Conservation (phyloP, 768 basidiomycete species). For the Tephrocybe sp. region DNA sequence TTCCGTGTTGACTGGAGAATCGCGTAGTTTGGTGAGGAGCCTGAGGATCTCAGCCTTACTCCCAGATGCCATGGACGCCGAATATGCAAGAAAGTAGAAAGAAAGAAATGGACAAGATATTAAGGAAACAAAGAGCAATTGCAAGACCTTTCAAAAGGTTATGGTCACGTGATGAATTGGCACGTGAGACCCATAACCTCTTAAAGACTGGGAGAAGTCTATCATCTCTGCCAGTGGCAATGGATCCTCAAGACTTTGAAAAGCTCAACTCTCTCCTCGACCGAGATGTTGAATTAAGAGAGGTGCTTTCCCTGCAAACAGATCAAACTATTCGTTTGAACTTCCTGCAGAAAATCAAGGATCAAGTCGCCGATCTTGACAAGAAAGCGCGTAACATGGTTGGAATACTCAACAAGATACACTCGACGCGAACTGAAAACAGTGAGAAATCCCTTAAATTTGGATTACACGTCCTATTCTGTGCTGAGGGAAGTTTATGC, state of each 20-base stretch:
- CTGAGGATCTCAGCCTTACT: slow-evolving; percentile 35
- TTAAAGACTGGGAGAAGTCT: too few species aligned
- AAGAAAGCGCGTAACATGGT: slow-evolving; percentile 70
- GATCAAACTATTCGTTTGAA: slow-evolving; percentile 3
- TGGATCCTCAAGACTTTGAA: slow-evolving; percentile 57
- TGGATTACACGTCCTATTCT: neutral
- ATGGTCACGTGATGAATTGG: neutral
- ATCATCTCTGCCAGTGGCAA: slow-evolving; percentile 22
- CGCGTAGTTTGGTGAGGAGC: slow-evolving; percentile 54
- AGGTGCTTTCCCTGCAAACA: slow-evolving; percentile 39
- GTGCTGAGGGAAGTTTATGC: slow-evolving; percentile 7
- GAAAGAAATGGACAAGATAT: neutral
- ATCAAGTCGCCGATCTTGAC: slow-evolving; percentile 70
- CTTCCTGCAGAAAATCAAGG: slow-evolving; percentile 68
- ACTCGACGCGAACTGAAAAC: slow-evolving; percentile 62
- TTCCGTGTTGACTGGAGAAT: slow-evolving; percentile 52
- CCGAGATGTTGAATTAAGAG: slow-evolving; percentile 58
- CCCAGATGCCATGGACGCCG: slow-evolving; percentile 7
- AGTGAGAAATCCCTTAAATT: slow-evolving; percentile 37
- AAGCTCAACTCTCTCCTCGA: slow-evolving; percentile 59
- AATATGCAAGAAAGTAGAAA: neutral
- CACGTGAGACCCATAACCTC: neutral
- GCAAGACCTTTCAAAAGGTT: neutral
- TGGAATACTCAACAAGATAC: slow-evolving; percentile 77
- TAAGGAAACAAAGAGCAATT: neutral